These are phyloP conservation scores for Colletotrichum tropicicola DNA, from an alignment of 2,329 filamentous ascomycete genomes.

Conservation along the genomic window DNA sequence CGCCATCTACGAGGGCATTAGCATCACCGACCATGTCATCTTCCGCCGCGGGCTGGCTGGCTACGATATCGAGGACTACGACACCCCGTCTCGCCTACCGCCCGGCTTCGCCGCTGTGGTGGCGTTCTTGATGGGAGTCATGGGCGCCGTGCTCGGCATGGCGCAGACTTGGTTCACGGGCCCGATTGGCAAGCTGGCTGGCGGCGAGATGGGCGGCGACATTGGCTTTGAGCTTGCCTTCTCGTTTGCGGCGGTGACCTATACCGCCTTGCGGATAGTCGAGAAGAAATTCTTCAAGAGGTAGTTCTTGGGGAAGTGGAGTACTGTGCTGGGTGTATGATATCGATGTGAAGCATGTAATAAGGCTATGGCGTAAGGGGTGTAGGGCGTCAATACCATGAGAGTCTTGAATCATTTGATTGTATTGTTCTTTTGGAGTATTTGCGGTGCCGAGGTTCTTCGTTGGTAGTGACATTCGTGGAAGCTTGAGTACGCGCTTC, in stretches of 20 bases:
- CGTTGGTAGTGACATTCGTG: no score
- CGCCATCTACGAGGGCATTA: constrained; percentile 75
- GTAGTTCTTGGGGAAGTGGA: constrained; percentile 34
- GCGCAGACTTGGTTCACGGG: constrained; percentile 75
- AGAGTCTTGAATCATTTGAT: no score
- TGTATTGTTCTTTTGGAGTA: no score
- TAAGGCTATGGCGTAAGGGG: not conserved
- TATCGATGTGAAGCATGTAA: not conserved
- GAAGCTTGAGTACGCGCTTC: no score
- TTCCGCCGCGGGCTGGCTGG: constrained; percentile 70
- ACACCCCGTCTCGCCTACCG: constrained; percentile 65
- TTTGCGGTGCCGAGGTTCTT: no score
- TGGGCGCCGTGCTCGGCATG: constrained; percentile 76
- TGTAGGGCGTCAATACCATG: not conserved
- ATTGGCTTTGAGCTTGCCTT: constrained; percentile 72
- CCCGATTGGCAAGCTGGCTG: constrained; percentile 69
- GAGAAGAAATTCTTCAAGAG: constrained; percentile 51
- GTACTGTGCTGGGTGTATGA: not conserved
- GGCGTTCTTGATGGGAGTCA: constrained; percentile 71
- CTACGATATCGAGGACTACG: constrained; percentile 68
- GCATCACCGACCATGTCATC: constrained; percentile 72
- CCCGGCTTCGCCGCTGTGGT: constrained; percentile 69
- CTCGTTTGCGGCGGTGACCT: constrained; percentile 62
- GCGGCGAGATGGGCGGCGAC: constrained; percentile 56
- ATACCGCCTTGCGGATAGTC: constrained; percentile 56